Evolutionary conservation across 1,284 basidiomycete species (phyloP), one percentile per base, ranked within the genome.

Genomic region (Gymnopus androsaceus): DNA sequence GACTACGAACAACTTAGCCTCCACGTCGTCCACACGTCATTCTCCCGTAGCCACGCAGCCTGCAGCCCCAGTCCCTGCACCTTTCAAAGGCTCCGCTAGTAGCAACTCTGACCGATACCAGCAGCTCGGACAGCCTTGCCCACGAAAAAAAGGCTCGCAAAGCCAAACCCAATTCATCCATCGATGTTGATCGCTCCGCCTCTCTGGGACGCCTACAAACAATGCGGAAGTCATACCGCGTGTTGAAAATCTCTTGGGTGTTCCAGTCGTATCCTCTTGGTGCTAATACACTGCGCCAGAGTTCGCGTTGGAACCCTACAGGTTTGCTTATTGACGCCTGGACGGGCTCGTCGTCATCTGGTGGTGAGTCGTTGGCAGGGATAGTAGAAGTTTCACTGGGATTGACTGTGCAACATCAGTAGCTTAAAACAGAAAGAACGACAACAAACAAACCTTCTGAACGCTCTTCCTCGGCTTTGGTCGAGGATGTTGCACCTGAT

Each of bases 231-330:
- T 50, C 48, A 7, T 50, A 37, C 36, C 48, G 48, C 23, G 48
- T 50, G 21, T 36, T 50, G 33, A 50, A 50, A 38, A 37, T n/a
- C n/a, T n/a, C n/a, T n/a, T n/a, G n/a, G n/a, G n/a, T n/a, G 9
- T 77, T 70, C 44, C 88, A 69, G 57, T 81, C 78, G 66, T 84
- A 88, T 8, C 87, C 88, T 17, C 87, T 78, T 33, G 77, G 72
- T 56, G 80, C 79, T 34, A 90, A 77, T 15, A 90, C 78, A 59
- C 77, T 78, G 45, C 80, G 76, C 88, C 88, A 90, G 6, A 90
- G 75, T 56, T 83, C 80, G 21, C 87, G 74, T 4, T 84, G 85
- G 2, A 83, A 75, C 0, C 75, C 76, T 0, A 84, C 84, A 0
- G 83, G 70, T 17, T 83, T 82, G 50, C 77, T 82, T 2, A 82